Evolutionary conservation across 371 early-diverging fungal species (phyloP).

Genomic region (Mortierella sp.): DNA sequence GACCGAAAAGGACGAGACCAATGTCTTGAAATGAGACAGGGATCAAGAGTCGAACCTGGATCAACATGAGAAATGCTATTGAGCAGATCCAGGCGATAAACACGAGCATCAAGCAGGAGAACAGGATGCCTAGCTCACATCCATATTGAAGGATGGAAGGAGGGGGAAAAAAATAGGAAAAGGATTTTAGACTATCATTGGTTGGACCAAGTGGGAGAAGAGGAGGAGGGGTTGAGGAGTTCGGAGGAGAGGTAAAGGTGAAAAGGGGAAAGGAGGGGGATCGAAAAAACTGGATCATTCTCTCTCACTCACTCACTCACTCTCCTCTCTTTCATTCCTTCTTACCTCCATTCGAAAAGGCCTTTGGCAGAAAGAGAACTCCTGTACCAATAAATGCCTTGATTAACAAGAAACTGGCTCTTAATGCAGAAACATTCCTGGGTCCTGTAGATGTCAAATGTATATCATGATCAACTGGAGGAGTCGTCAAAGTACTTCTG

Average conservation of each 20-base stretch:
- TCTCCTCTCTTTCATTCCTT: not conserved
- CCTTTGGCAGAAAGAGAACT: constrained; percentile 63
- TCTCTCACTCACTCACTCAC: not conserved
- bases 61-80: constrained; percentile 61
- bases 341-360: constrained; percentile 66
- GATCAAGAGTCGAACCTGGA: constrained; percentile 57
- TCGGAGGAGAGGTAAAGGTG: constrained; percentile 53
- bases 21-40: constrained; percentile 82
- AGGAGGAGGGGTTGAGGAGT: not conserved
- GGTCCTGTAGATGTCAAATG: constrained; percentile 7
- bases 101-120: constrained; percentile 13
- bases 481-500: constrained; percentile 55
- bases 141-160: no score
- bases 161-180: constrained; percentile 5
- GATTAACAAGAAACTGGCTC: constrained; percentile 77
- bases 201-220: not conserved
- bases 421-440: constrained; percentile 68
- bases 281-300: constrained; percentile 48
- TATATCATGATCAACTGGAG: not conserved
- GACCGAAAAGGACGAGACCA: constrained; percentile 73
- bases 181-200: constrained; percentile 8
- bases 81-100: constrained; percentile 59
- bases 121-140: constrained; percentile 17
- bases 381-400: constrained; percentile 87
- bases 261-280: not conserved